These are phyloP conservation scores for Priceomyces castillae DNA, from an alignment of 805 yeast species.

Conservation along the genomic window DNA sequence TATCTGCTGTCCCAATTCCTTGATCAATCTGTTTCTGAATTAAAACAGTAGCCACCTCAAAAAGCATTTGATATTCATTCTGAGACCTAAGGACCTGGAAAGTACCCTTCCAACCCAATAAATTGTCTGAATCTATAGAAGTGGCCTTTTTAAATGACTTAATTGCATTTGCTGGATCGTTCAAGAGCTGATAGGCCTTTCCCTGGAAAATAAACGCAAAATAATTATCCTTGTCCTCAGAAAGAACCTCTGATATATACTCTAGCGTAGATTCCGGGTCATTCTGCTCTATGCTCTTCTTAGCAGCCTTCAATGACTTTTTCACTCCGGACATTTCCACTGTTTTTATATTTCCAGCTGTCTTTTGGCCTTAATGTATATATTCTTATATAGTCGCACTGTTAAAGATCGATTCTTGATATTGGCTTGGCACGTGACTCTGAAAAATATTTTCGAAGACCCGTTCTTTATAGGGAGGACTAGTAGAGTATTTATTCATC, in stretches of 20 bases:
- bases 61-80: slow-evolving; percentile 43
- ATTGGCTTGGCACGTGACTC: not conserved
- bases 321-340: slow-evolving; percentile 19
- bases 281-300: slow-evolving; percentile 47
- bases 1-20: slow-evolving; percentile 47
- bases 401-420: not conserved
- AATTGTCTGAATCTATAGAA: slow-evolving; percentile 45
- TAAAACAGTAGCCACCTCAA: slow-evolving; percentile 45
- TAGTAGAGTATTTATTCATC: too few species aligned
- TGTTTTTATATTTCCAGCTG: not conserved
- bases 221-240: slow-evolving; percentile 54
- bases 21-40: slow-evolving; percentile 39
- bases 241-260: slow-evolving; percentile 53
- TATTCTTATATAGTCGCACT: not conserved
- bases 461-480: not conserved
- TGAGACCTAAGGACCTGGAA: slow-evolving; percentile 41
- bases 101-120: slow-evolving; percentile 82
- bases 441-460: slow-evolving; percentile 1
- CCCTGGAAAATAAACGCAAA: slow-evolving; percentile 72
- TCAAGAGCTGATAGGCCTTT: slow-evolving; percentile 55
- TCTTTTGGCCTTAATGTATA: not conserved
- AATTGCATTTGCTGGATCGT: slow-evolving; percentile 38
- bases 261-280: slow-evolving; percentile 65
- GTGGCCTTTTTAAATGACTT: slow-evolving; percentile 50
- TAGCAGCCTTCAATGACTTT: slow-evolving; percentile 37